Evolutionary conservation across 805 yeast species (phyloP).

Genomic region (Wickerhamiella australiensis): DNA sequence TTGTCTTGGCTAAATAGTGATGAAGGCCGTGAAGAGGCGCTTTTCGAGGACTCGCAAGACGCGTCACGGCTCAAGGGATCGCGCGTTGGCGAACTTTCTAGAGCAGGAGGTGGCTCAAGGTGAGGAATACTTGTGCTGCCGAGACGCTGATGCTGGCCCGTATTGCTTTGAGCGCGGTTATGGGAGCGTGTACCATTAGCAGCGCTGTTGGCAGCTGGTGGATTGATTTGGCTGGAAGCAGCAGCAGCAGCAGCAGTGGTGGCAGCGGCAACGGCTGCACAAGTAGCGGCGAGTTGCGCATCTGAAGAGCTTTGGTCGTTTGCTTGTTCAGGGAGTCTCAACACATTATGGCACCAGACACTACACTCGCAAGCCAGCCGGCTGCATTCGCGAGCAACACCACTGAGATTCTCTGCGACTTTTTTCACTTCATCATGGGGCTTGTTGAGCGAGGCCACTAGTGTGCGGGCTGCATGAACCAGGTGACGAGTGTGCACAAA

Average conservation of each 20-base stretch:
- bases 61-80: slow-evolving; percentile 7
- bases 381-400: slow-evolving; percentile 26
- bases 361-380: slow-evolving; percentile 28
- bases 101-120: neutral
- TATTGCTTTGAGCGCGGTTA: neutral
- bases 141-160: neutral
- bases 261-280: neutral
- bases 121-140: neutral
- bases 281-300: too few species aligned
- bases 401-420: slow-evolving; percentile 22
- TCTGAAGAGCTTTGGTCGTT: too few species aligned
- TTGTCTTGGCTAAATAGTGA: slow-evolving; percentile 1
- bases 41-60: neutral
- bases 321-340: slow-evolving; percentile 3
- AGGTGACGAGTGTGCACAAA: slow-evolving; percentile 27
- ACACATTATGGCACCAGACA: slow-evolving; percentile 18
- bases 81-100: neutral
- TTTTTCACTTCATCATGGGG: slow-evolving; percentile 16
- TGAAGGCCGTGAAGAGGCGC: slow-evolving; percentile 4
- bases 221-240: neutral
- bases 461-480: slow-evolving; percentile 30
- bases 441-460: slow-evolving; percentile 25
- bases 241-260: neutral
- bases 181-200: neutral
- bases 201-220: neutral